A percentile compares a stretch with the other conserved stretches of the same genome.
phyloP scores from a whole-genome alignment of 176 grass and related monocot species.

The Alloteropsis semialata region DNA sequence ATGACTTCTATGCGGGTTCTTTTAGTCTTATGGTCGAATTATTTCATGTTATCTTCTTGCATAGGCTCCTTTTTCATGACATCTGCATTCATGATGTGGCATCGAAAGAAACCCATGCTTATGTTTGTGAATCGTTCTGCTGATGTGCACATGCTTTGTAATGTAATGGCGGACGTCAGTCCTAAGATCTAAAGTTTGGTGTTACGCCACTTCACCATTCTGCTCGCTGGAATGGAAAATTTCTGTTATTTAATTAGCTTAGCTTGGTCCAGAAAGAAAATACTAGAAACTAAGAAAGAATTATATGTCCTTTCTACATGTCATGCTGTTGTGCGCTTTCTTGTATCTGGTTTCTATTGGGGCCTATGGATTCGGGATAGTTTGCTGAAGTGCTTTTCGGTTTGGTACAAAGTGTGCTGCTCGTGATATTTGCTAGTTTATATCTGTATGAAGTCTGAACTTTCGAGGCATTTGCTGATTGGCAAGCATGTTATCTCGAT shows the following conservation, averaged over 20 bases:
- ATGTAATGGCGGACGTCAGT: neutral
- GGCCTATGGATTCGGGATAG: neutral
- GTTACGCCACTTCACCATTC: neutral
- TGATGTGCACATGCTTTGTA: slow-evolving; percentile 3
- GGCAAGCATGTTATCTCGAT: neutral
- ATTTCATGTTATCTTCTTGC: neutral
- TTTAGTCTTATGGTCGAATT: neutral
- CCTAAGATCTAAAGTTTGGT: slow-evolving; percentile 11
- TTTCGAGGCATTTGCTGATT: neutral
- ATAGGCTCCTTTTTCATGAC: neutral
- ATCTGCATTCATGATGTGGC: neutral
- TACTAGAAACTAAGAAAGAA: neutral
- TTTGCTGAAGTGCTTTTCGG: neutral
- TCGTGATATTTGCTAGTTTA: neutral
- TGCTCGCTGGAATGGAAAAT: neutral
- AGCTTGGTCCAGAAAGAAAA: neutral
- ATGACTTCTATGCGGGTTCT: neutral
- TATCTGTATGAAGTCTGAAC: neutral
- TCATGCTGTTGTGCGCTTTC: neutral
- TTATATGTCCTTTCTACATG: neutral
- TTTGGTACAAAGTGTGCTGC: neutral
- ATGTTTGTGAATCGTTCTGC: neutral
- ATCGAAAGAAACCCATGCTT: neutral
- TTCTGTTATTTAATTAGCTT: neutral
- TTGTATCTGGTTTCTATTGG: neutral